Evolutionary conservation across 768 basidiomycete genomes (phyloP).

Genomic region (Ramaria rubella): DNA sequence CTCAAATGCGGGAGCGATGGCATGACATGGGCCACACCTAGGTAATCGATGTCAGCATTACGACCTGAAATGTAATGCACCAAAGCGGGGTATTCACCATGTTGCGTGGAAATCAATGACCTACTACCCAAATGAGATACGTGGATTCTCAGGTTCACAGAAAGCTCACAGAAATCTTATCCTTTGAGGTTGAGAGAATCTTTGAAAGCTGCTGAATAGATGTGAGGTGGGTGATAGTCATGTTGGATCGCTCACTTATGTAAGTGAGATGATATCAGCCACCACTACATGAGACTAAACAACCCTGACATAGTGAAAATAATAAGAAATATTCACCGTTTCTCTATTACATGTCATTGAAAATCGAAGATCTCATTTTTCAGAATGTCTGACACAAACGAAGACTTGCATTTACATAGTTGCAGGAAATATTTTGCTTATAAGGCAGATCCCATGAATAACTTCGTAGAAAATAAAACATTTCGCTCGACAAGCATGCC

Average conservation of each 20-base stretch:
- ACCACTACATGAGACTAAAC: no score
- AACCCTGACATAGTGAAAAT: neutral
- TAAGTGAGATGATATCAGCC: no score
- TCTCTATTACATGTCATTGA: no score
- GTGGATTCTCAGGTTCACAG: neutral
- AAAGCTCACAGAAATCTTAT: slow-evolving; percentile 54
- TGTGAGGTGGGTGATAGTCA: slow-evolving; percentile 33
- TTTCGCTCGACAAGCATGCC: no score
- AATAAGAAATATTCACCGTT: no score
- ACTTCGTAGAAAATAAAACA: no score
- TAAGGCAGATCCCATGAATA: no score
- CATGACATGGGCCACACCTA: slow-evolving; percentile 85
- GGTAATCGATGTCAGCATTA: neutral
- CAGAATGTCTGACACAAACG: no score
- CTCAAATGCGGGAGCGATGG: slow-evolving; percentile 73
- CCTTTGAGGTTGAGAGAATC: slow-evolving; percentile 50
- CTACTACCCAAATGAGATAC: slow-evolving; percentile 27
- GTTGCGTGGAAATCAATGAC: slow-evolving; percentile 85
- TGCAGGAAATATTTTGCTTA: no score
- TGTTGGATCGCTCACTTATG: neutral
- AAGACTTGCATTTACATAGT: no score
- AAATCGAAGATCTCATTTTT: no score
- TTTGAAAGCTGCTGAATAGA: slow-evolving; percentile 58
- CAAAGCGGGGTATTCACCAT: slow-evolving; percentile 47
- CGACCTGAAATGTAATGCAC: neutral